Base-by-base conservation (phyloP, 129 eudicot genomes). In the Glebionis coronaria region DNA sequence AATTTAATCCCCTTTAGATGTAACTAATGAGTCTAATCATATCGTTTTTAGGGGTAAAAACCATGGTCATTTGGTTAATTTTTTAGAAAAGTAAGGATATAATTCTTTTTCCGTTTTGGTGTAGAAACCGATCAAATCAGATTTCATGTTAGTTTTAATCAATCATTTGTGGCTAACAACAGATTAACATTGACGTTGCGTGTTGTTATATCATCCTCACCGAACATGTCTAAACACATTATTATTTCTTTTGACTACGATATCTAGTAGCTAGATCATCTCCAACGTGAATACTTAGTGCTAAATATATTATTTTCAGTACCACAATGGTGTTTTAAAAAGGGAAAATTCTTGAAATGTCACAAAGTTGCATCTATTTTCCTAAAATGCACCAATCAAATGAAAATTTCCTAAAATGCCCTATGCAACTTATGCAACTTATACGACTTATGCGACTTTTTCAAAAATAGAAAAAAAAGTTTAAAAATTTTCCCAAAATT, bases 121-220 rank as follows among this genome's bases (percentile, higher is more conserved):
- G 15, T 62, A 62, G 6, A 61, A 40, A 61, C 10, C 45, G 12
- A 56, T n/a, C 28, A 40, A 61, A 18, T 13, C 23, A 16, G 20
- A 6, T n/a, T 35, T 35, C 12, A 40, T 3, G 8, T 61, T 61
- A 10, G 35, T 10, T 61, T 62, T 18, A 29, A 35, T 28, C 23
- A 31, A 60, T 60, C 14, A 29, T 8, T 60, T 35, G 10, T 35
- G 42, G 65, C 7, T 15, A 60, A n/a, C 5, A 38, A 62, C n/a
- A 16, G 11, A 62, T 62, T 19, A 50, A 62, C 50, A 38, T 40
- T 62, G 67, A 62, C 44, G 35, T 49, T 40, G 1, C 10, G 52
- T 62, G 52, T 62, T 40, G 67, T 62, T 62, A 62, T 62, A 42
- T 62, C 67, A 62, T 62, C 67, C 9, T 62, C 51, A 62, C 51